Evolutionary conservation across 495 filamentous ascomycete genomes (phyloP), one percentile per base, ranked within the genome.

Genomic region (Pseudotulostoma volvatum): DNA sequence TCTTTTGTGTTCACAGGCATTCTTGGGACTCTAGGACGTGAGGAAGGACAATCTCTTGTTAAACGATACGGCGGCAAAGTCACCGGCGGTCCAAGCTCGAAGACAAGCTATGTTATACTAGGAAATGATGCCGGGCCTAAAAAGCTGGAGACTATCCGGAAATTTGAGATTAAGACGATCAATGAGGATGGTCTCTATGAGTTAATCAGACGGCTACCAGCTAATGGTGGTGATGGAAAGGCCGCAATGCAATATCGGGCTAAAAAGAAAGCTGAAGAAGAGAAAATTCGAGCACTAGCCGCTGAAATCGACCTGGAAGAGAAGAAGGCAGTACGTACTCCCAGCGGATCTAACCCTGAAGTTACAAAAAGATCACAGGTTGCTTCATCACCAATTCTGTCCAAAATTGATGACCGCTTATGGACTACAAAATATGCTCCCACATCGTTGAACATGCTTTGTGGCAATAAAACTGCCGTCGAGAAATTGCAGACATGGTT

Each of bases 371-470:
- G 45, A 23, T 37, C 45, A 28, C 43, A 55, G 41, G 19, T 48
- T 17, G 18, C 55, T 19, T 45, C 47, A 13, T 40, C 25, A 30
- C 46, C 54, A 17, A 48, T 53, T 34, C 31, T 13, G 13, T 23
- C 51, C 7, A 64, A 57, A 13, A 58, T 68, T 13, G 71, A 79
- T 37, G 73, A 69, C 42, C 75, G 84, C 33, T 68, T 99, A 4
- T 96, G 90, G 90, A 96, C 92, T 4, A 79, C 78, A 18, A 95
- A 95, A 50, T 96, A 99, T 60, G 88, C 90, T 0, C 90, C 90
- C 3, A 80, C 77, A 0, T 66, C 75, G 28, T 67, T 83, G 28
- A 79, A 56, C 38, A 87, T 95, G 55, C 93, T 99, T 36, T 96
- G 88, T 53, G 90, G 90, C 41, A 99, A 99, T 59, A 99, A 96